These are phyloP conservation scores for Phytopythium litorale DNA, from an alignment of 352 stramenopile species.

Conservation along the genomic window DNA sequence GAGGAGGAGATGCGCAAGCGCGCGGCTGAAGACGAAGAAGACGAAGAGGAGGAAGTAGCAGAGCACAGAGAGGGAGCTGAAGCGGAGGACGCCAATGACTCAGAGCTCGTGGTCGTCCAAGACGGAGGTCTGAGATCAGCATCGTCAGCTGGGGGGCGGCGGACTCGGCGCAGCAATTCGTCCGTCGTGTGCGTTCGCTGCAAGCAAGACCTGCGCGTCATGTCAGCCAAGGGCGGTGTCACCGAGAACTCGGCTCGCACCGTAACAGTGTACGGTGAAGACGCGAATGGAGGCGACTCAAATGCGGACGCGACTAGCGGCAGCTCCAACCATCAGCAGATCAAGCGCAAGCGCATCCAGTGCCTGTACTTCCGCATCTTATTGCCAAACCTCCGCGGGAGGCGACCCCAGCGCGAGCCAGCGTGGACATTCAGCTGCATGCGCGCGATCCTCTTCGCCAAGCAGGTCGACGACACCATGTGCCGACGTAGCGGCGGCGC, in stretches of 20 bases:
- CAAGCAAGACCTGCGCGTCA: conserved; percentile 41
- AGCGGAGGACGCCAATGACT: conserved; percentile 10
- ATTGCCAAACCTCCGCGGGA: conserved; percentile 84
- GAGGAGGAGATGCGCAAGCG: conserved; percentile 43
- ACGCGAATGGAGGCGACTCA: background rate
- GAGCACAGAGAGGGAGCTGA: conserved; percentile 17
- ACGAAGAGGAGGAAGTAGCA: conserved; percentile 36
- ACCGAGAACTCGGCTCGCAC: conserved; percentile 1
- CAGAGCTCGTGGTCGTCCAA: conserved; percentile 9
- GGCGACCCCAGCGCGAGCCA: conserved; percentile 68
- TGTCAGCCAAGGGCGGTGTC: conserved; percentile 29
- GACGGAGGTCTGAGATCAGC: background rate
- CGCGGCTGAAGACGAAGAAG: conserved; percentile 31
- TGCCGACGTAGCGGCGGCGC: conserved; percentile 38
- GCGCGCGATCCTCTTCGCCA: conserved; percentile 87
- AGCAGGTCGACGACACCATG: conserved; percentile 81
- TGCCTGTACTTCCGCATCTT: conserved; percentile 91
- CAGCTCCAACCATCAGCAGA: conserved; percentile 9
- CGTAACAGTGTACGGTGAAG: background rate
- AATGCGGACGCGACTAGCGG: background rate
- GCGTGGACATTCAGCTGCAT: conserved; percentile 89
- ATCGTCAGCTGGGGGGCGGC: background rate
- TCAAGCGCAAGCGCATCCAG: conserved; percentile 50
- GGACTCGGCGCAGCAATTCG: background rate
- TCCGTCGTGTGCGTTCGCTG: conserved; percentile 51